Base-by-base conservation (phyloP, 352 stramenopile species). In the Phytophthora cryptogea region DNA sequence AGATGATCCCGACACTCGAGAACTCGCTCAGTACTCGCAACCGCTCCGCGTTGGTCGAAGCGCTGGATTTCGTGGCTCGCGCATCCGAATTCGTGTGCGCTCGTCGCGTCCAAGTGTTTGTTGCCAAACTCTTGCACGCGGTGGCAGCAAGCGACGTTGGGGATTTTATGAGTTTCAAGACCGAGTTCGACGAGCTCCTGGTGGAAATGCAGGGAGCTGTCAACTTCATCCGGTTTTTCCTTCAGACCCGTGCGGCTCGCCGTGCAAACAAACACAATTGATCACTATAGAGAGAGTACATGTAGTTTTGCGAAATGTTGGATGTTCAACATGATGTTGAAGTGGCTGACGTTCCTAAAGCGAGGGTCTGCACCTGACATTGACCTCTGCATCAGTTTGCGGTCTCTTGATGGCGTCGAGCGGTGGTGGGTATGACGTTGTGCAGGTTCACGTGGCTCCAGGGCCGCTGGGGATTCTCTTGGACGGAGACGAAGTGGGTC, bases 41-140 rank as follows among this genome's bases (percentile, higher is more conserved):
- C 49, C 76, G 81, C 35, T 70, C 66, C 0, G 63, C 70, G 17
- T 60, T 90, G 26, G 69, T 92, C 32, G 83, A 89, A 48, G 72
- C 83, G 7, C 50, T 90, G 8, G 80, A 92, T 35, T 92, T 92
- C 52, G 57, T 73, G 1, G 83, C 83, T 31, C 64, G 79, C 9
- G 77, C 80, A 0, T 70, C 83, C 13, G 83, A 92, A 47, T 92
- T 92, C 61, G 83, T 92, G 0, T 84, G 80, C 28, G 83, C 80
- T 32, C 54, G 72, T 1, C 71, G 83, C 8, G 70, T 92, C 4
- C 83, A 92, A 59, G 74, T 92, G 33, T 76, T 74, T 16, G 78
- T 86, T 2, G 80, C 80, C 20, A 66, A 76, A 49, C 54, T 92
- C 16, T 51, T 92, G 23, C 74, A 87, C 35, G 75, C 68, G 28